Percentiles rank a stretch among this genome's conserved stretches.
These are phyloP conservation scores for Arthrocladium fulminans DNA, from an alignment of 2,329 filamentous ascomycete species.

Conservation along the genomic window DNA sequence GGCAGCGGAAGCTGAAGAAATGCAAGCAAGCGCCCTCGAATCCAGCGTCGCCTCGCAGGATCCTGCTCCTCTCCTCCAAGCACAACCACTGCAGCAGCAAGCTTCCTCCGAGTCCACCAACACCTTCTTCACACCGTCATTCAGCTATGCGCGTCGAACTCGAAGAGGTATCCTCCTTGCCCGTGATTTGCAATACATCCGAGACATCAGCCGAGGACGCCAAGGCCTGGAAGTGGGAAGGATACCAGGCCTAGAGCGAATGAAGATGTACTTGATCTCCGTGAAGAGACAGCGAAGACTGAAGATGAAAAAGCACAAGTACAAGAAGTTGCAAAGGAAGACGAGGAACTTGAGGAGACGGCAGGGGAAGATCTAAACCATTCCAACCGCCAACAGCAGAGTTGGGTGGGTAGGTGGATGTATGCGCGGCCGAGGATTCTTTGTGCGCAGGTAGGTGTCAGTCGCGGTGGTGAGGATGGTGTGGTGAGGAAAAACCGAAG, in stretches of 20 bases:
- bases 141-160: conserved; percentile 27
- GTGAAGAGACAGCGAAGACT: conserved; percentile 86
- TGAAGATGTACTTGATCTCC: conserved; percentile 68
- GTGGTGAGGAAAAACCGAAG: no score
- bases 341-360: conserved; percentile 83
- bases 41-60: conserved; percentile 25
- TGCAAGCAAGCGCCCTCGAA: conserved; percentile 23
- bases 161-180: conserved; percentile 51
- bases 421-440: no score
- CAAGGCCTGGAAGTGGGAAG: no score
- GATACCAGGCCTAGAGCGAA: conserved; percentile 9
- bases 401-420: no score
- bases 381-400: no score
- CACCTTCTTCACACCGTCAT: conserved; percentile 36
- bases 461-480: no score
- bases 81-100: conserved; percentile 41
- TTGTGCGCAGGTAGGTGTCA: no score
- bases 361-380: conserved; percentile 49
- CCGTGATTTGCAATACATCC: conserved; percentile 25
- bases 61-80: conserved; percentile 16
- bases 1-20: conserved; percentile 25
- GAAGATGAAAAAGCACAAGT: conserved; percentile 99
- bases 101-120: no score
- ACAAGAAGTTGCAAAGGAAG: conserved; percentile 96
- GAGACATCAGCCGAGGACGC: no score